Evolutionary conservation across 345 rosid species (phyloP), one percentile per base, ranked within the genome.

Genomic region (Abelmoschus esculentus): DNA sequence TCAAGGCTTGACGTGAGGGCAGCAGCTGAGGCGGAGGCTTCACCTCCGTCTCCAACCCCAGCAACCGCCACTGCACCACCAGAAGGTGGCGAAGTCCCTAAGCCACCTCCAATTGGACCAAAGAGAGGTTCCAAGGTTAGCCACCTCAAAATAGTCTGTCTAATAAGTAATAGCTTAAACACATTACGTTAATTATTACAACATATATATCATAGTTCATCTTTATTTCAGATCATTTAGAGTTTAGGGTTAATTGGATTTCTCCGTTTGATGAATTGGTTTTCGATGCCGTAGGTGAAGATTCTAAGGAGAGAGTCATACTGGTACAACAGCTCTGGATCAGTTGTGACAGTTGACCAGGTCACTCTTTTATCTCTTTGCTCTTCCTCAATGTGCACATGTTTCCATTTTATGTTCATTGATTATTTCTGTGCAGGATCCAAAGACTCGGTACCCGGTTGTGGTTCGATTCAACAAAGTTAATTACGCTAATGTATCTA

Each of bases 311-410:
- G 77, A 78, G 98, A 92, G 72, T 92, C 98, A 10, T 89, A 92
- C 86, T 92, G 96, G 98, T 92, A 72, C 86, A 89, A 92, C n/a
- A 88, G 86, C 70, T 70, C 72, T 57, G 98, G 96, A 66, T 83
- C 92, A 36, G 96, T 92, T 65, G 96, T 92, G 14, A 90, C 96
- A 34, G 93, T 92, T 70, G 93, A 90, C 81, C 96, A 86, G 98
- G 96, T 87, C 46, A 66, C 19, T 58, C 69, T 29, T 29, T 29
- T 8, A n/a, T 56, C 60, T 56, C 8, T 15, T 8, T 55, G 12
- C 4, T 7, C 31, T 1, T 18, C 9, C 0, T 54, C 17, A 22
- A 22, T 22, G 26, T 22, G 26, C n/a, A 18, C 0, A 61, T 62
- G 67, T 11, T 19, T 42, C 34, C 4, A 6, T 14, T 40, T 17